phyloP scores from a whole-genome alignment of 257 asterid genomes.

The Ilex aquifolium region DNA sequence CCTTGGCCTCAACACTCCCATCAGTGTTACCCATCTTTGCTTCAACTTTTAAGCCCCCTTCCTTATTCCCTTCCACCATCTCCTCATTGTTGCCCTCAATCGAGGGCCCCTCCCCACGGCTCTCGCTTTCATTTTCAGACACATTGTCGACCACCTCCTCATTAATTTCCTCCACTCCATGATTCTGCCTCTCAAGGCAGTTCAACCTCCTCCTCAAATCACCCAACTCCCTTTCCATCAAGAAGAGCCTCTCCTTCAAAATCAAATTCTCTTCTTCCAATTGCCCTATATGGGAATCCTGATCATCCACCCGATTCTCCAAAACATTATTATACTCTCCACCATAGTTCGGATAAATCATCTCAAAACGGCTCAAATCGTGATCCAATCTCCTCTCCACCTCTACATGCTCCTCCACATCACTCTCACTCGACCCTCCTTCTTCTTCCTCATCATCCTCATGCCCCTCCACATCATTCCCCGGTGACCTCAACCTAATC shows the following conservation, averaged over 20 bases:
- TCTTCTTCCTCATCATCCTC: conserved; percentile 64
- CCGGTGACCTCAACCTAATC: conserved; percentile 74
- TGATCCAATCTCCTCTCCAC: conserved; percentile 82
- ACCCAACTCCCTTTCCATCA: conserved; percentile 72
- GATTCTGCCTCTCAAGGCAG: conserved; percentile 45
- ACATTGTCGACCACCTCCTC: conserved; percentile 64
- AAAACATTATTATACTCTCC: conserved; percentile 49
- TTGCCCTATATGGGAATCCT: conserved; percentile 70
- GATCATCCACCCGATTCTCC: conserved; percentile 82
- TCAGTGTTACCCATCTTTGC: background rate
- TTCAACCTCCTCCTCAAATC: conserved; percentile 69
- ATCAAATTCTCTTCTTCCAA: conserved; percentile 72
- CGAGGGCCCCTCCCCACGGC: conserved; percentile 48
- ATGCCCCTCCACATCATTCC: conserved; percentile 41
- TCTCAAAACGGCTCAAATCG: conserved; percentile 76
- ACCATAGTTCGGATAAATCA: conserved; percentile 53
- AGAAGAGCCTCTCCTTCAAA: conserved; percentile 70
- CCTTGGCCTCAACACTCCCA: conserved; percentile 18
- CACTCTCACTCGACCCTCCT: conserved; percentile 78
- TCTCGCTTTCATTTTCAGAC: conserved; percentile 59
- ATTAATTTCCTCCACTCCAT: conserved; percentile 30
- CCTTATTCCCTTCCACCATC: conserved; percentile 27
- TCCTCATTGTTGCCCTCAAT: conserved; percentile 48
- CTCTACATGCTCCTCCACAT: conserved; percentile 79
- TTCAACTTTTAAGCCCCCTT: background rate